Base-by-base conservation (phyloP, 768 basidiomycete species). In the Tephrocybe rancida region DNA sequence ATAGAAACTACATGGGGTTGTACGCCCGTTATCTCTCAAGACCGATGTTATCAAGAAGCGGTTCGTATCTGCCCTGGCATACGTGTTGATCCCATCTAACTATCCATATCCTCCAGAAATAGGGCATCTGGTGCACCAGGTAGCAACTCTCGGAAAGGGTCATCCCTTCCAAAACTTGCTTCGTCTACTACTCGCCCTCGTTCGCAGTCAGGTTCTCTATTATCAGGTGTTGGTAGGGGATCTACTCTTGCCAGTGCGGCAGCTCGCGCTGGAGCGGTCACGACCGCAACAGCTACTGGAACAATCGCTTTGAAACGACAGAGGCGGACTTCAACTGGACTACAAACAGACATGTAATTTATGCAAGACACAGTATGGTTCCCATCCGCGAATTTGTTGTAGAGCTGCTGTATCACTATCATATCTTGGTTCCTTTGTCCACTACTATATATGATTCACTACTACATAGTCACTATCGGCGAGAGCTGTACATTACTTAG, bases 11-110 rank as follows among this genome's bases (percentile, higher is more conserved):
- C 96, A 98, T 64, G 94, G 94, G 43, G 95, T 98, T 45, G 91
- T 95, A 5, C 83, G 96, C 49, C 96, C 96, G 7, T 75, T 96
- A 58, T 95, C 94, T 34, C 81, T 98, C 56, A 97, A 97, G 81
- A 98, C 95, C 38, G 93, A 98, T 67, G 89, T 95, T 42, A 97
- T 96, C 73, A 97, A 98, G 86, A 98, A 97, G 77, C 79, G 92
- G 92, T 92, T 62, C 21, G 74, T 54, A 48, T 16, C 48, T 29
- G 27, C 43, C 29, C 39, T 54, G 21, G 22, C 53, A 25, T 59
- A 41, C 41, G 49, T 54, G 43, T 55, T 53, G 4, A 3, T 26
- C 32, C 62, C 22, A 55, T 21, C 30, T 45, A 10, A 32, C 10
- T 3, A 6, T 49, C 11, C 25, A 16, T 43, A 16, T 26, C 29